Base-by-base conservation (phyloP, 768 basidiomycete genomes). In the Lentinus brumalis region DNA sequence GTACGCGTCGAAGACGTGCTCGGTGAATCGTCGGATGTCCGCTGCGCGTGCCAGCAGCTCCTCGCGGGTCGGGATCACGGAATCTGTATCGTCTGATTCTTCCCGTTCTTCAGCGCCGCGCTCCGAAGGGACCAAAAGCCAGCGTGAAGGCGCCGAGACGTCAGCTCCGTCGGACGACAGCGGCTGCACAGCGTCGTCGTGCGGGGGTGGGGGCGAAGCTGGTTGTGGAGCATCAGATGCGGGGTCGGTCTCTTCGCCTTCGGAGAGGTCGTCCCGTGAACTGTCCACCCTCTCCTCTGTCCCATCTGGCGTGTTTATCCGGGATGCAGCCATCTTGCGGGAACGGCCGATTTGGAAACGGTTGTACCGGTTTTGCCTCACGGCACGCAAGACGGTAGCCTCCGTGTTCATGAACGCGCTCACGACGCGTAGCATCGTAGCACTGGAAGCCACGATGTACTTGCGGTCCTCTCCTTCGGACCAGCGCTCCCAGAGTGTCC, bases 401-500 rank as follows among this genome's bases (percentile, higher is more conserved):
- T 55, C 50, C 9, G 53, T 54, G 29, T 52, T 58, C 70, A 50
- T 65, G 59, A 79, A 83, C n/a, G 84, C 73, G 66, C 79, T 81
- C 53, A 81, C 77, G 76, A 86, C 76, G n/a, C 80, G 78, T 18
- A 84, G 56, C 72, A 83, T 73, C 63, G 80, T 71, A 21, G 82
- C 74, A 62, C 81, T 76, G 16, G 79, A 81, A 10, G 76, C 71
- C 31, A 89, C 77, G 2, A 75, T 54, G 15, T 69, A 65, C 18
- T 67, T 75, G 10, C 60, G 58, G 50, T 82, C 79, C 53, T 62
- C 70, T 21, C 82, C 83, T 42, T 62, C 67, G 1, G 82, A 72
- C 67, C 82, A 86, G 61, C 78, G 77, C 63, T 83, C 81, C 85
- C 86, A 91, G 16, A 91, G 77, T 8, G 68, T 65, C 18, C 86